A percentile compares a stretch with the other conserved stretches of the same genome.
Evolutionary conservation across 2,329 filamentous ascomycete genomes (phyloP).

Genomic region (Aphanocladium album): DNA sequence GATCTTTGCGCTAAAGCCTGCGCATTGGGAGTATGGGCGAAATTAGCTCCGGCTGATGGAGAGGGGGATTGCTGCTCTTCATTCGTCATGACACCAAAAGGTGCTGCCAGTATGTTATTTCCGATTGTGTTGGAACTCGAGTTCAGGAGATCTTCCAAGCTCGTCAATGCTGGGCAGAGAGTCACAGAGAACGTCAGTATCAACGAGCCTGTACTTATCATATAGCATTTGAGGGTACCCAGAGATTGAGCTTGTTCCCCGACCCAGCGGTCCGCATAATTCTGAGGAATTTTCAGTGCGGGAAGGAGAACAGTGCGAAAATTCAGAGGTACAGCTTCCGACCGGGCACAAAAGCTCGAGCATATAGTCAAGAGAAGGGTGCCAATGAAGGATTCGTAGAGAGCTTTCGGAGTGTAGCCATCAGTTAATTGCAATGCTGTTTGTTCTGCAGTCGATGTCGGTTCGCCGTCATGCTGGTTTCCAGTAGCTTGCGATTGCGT

Average conservation of each 20-base stretch:
- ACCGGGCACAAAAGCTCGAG: constrained; percentile 42
- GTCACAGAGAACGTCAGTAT: constrained; percentile 46
- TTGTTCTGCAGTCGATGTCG: constrained; percentile 13
- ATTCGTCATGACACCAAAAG: constrained; percentile 41
- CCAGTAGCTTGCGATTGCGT: constrained; percentile 12
- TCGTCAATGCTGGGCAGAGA: constrained; percentile 41
- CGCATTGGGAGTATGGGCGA: constrained; percentile 49
- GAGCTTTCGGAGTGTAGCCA: constrained; percentile 32
- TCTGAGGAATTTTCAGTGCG: constrained; percentile 22
- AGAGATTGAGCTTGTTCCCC: constrained; percentile 29
- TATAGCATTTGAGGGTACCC: constrained; percentile 48
- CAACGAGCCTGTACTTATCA: constrained; percentile 52
- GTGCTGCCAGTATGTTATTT: constrained; percentile 47
- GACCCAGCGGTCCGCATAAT: constrained; percentile 25
- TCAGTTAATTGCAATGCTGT: constrained; percentile 20
- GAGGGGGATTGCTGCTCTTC: constrained; percentile 19
- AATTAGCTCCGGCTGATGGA: constrained; percentile 28
- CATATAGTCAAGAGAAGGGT: constrained; percentile 49
- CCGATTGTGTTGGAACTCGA: constrained; percentile 36
- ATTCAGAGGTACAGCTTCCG: constrained; percentile 48
- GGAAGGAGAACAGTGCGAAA: constrained; percentile 47
- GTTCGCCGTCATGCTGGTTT: constrained; percentile 22
- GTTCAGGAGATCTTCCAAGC: constrained; percentile 39
- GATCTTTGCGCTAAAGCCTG: constrained; percentile 41
- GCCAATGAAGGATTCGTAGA: constrained; percentile 51